Evolutionary conservation across 768 basidiomycete species (phyloP).

Genomic region (Filobasidium wieringae): DNA sequence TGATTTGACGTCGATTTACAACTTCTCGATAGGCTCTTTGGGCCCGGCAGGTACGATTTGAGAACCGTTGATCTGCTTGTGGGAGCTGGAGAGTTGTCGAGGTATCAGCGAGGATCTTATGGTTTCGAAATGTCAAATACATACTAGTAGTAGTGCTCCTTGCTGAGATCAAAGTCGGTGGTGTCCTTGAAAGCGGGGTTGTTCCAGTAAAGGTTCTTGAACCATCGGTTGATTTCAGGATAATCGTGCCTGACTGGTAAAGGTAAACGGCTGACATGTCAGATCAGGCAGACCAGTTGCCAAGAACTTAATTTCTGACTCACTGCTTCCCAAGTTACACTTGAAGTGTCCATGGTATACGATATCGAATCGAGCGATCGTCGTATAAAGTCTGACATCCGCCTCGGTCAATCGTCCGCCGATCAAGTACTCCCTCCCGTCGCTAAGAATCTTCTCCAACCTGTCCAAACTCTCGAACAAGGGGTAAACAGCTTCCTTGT

Average conservation of each 20-base stretch:
- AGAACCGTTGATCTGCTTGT: slow-evolving; percentile 60
- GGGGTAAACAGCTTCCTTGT: slow-evolving; percentile 59
- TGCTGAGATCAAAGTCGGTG: slow-evolving; percentile 56
- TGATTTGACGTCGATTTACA: too few relatives aligned
- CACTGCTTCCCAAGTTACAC: slow-evolving; percentile 61
- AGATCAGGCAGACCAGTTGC: background rate
- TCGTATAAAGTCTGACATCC: slow-evolving; percentile 70
- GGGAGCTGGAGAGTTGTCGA: too few relatives aligned
- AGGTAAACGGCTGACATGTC: background rate
- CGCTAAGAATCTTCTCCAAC: slow-evolving; percentile 58
- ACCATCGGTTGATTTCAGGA: slow-evolving; percentile 67
- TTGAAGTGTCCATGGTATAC: slow-evolving; percentile 91
- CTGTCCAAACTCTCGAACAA: slow-evolving; percentile 71
- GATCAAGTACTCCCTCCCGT: slow-evolving; percentile 69
- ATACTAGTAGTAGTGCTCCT: slow-evolving; percentile 38
- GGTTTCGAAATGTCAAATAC: too few relatives aligned
- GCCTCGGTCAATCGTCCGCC: slow-evolving; percentile 63
- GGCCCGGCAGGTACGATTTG: slow-evolving; percentile 69
- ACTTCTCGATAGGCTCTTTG: slow-evolving; percentile 53
- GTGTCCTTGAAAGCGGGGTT: slow-evolving; percentile 71
- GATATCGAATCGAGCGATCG: slow-evolving; percentile 53
- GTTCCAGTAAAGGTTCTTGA: slow-evolving; percentile 85
- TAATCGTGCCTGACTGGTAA: slow-evolving; percentile 63
- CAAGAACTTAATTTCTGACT: slow-evolving; percentile 23
- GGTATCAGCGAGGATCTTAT: too few relatives aligned